Evolutionary conservation across 2,329 filamentous ascomycete species (phyloP).

Genomic region (Harringtonia lauricola): DNA sequence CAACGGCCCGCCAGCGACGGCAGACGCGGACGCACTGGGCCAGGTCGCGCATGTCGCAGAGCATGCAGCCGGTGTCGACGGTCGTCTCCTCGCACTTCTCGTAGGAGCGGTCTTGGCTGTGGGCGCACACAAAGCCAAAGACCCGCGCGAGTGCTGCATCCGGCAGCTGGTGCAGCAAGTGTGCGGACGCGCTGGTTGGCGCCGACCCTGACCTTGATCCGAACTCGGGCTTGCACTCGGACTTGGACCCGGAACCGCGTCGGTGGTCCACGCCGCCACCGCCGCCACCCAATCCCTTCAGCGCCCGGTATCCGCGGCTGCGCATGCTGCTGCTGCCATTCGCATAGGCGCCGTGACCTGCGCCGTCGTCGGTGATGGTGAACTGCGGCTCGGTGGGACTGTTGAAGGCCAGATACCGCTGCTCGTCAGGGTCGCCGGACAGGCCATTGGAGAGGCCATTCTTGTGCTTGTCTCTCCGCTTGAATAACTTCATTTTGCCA

Average conservation of each 20-base stretch:
- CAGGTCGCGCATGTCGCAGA: conserved; percentile 85
- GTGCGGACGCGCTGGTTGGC: conserved; percentile 28
- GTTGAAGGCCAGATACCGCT: conserved; percentile 14
- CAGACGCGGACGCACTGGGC: conserved; percentile 68
- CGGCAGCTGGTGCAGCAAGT: conserved; percentile 45
- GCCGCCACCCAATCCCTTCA: conserved; percentile 4
- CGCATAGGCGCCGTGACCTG: background rate
- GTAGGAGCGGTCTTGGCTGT: conserved; percentile 66
- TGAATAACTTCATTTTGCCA: conserved; percentile 22
- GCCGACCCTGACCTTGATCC: too few relatives aligned
- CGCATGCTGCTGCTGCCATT: background rate
- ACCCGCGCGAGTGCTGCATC: conserved; percentile 62
- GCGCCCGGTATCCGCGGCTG: conserved; percentile 4
- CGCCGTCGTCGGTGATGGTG: background rate
- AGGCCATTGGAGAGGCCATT: conserved; percentile 12
- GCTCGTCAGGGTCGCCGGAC: conserved; percentile 6
- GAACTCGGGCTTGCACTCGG: too few relatives aligned
- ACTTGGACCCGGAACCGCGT: too few relatives aligned
- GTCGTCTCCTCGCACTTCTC: conserved; percentile 74
- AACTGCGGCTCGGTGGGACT: conserved; percentile 8
- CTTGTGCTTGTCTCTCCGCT: conserved; percentile 21
- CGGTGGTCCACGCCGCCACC: background rate
- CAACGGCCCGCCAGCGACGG: conserved; percentile 53
- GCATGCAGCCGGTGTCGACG: conserved; percentile 73
- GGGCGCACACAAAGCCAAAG: conserved; percentile 75